These are phyloP conservation scores for Pleurotus ostreatus DNA, from an alignment of 768 basidiomycete species.

Conservation along the genomic window DNA sequence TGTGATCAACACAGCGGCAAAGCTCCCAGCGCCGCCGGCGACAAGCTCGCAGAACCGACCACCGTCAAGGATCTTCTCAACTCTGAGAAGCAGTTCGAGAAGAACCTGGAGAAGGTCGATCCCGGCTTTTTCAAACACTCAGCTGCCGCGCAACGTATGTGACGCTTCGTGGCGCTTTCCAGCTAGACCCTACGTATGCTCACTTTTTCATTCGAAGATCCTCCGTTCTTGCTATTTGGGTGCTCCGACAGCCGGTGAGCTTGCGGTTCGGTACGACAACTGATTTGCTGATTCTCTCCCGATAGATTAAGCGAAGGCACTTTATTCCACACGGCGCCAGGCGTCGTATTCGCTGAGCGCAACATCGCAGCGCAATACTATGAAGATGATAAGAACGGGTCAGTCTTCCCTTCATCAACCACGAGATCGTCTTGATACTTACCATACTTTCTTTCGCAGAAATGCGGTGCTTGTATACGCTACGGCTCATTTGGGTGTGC, in stretches of 20 bases:
- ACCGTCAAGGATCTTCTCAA: not conserved
- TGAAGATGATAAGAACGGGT: conserved; percentile 16
- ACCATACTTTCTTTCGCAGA: conserved; percentile 2
- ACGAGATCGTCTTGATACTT: not conserved
- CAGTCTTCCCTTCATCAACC: not conserved
- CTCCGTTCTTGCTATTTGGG: conserved; percentile 18
- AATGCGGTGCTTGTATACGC: conserved; percentile 17
- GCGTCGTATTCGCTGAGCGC: conserved; percentile 18
- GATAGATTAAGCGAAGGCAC: conserved; percentile 17
- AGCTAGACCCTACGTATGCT: not conserved
- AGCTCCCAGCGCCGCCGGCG: not conserved
- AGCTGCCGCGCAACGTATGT: not conserved
- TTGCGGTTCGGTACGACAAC: not conserved
- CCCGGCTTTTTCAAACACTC: not conserved
- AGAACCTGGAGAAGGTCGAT: not conserved
- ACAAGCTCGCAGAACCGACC: not conserved
- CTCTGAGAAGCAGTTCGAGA: not conserved
- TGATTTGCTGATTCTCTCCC: not conserved
- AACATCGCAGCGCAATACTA: conserved; percentile 21
- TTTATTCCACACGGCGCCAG: conserved; percentile 19
- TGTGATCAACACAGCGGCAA: not conserved
- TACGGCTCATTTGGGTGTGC: conserved; percentile 14
- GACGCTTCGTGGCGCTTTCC: not conserved
- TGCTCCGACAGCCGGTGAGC: conserved; percentile 19
- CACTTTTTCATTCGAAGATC: conserved; percentile 5